These are phyloP conservation scores for Wallacemonas rigidus DNA, from an alignment of 208 protist genomes.

Conservation along the genomic window DNA sequence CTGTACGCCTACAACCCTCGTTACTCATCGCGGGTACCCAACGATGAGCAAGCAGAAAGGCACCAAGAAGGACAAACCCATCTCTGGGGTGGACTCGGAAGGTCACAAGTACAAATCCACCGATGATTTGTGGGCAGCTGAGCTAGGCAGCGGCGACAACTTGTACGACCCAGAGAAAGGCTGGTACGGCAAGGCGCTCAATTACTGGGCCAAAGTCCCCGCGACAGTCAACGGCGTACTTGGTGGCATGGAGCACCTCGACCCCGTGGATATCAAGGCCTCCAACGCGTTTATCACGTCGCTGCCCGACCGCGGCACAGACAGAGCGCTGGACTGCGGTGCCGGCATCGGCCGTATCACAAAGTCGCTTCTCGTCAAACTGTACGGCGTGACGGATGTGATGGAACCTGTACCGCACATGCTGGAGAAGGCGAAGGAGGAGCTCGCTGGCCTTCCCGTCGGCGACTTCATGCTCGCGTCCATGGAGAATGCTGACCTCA, in stretches of 20 bases:
- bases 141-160: conserved; percentile 54
- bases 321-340: conserved; percentile 88
- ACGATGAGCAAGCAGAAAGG: not conserved
- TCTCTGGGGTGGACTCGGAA: conserved; percentile 67
- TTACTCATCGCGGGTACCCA: no score
- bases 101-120: conserved; percentile 55
- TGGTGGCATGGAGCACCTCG: conserved; percentile 84
- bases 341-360: conserved; percentile 92
- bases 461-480: conserved; percentile 81
- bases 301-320: conserved; percentile 53
- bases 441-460: conserved; percentile 68
- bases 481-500: conserved; percentile 76
- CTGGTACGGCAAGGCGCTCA: conserved; percentile 89
- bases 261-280: conserved; percentile 73
- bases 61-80: conserved; percentile 23
- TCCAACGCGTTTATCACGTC: conserved; percentile 63
- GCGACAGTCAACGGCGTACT: conserved; percentile 89
- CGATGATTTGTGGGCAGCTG: conserved; percentile 72
- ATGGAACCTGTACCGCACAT: conserved; percentile 88
- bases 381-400: conserved; percentile 81
- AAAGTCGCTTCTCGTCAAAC: conserved; percentile 59
- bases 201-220: conserved; percentile 87
- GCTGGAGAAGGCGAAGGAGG: conserved; percentile 81
- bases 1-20: not conserved
- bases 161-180: conserved; percentile 75